Evolutionary conservation across 345 rosid genomes (phyloP).

Genomic region (Cochlearia excelsa): DNA sequence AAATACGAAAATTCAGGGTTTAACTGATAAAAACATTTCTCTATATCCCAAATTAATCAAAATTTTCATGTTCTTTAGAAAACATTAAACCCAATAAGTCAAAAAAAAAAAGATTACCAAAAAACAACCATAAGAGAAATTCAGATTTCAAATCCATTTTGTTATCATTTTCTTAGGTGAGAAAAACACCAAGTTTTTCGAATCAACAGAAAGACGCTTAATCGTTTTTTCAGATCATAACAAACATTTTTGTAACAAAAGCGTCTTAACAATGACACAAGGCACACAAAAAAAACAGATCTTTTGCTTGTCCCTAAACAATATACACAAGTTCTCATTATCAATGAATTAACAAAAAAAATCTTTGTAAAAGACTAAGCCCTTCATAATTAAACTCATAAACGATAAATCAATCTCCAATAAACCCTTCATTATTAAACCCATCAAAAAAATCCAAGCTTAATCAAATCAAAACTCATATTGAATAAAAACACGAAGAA

Average conservation of each 20-base stretch:
- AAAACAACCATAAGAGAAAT: slow-evolving; percentile 11
- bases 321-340: slow-evolving; percentile 16
- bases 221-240: too few species aligned
- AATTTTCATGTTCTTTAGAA: neutral
- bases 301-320: slow-evolving; percentile 14
- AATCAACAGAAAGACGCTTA: too few species aligned
- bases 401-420: neutral
- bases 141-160: slow-evolving; percentile 13
- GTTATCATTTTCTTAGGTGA: slow-evolving; percentile 15
- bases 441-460: neutral
- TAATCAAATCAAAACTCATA: neutral
- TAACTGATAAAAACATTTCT: neutral
- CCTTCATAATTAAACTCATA: neutral
- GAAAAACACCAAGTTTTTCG: slow-evolving; percentile 7
- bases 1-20: neutral
- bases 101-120: slow-evolving; percentile 17
- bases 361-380: slow-evolving; percentile 9
- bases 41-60: slow-evolving; percentile 8
- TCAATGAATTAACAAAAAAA: slow-evolving; percentile 21
- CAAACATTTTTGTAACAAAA: too few species aligned
- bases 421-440: neutral
- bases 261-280: neutral
- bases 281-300: neutral
- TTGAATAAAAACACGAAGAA: slow-evolving; percentile 8
- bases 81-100: slow-evolving; percentile 5